Percentiles rank a stretch among this genome's conserved stretches.
phyloP scores from a whole-genome alignment of 2,329 filamentous ascomycete species.

The Ascosphaera apis region DNA sequence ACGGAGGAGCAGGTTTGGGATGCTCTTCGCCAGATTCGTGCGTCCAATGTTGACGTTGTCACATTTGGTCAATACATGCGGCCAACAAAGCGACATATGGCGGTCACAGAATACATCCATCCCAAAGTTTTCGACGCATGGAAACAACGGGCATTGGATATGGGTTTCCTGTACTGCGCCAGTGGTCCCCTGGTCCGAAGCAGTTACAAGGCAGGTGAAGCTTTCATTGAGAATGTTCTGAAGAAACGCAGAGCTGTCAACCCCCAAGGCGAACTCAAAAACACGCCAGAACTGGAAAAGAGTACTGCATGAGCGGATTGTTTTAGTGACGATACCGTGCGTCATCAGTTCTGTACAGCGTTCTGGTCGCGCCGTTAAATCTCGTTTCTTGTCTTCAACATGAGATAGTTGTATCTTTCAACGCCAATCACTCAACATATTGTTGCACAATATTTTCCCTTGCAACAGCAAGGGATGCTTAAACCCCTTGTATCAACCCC shows the following conservation, averaged over 20 bases:
- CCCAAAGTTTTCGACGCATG: conserved; percentile 81
- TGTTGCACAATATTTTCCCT: no score
- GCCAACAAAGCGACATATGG: conserved; percentile 91
- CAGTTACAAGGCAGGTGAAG: conserved; percentile 94
- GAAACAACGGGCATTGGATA: conserved; percentile 68
- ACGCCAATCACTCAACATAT: no score
- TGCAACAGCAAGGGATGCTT: no score
- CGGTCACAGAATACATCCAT: conserved; percentile 86
- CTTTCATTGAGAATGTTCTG: conserved; percentile 95
- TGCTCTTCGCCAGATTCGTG: conserved; percentile 56
- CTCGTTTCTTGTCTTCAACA: no score
- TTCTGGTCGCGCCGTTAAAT: no score
- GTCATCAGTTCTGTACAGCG: no score
- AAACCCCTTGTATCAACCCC: no score
- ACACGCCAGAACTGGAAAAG: no score
- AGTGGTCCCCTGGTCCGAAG: conserved; percentile 81
- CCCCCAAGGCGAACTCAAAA: no score
- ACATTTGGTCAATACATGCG: conserved; percentile 99
- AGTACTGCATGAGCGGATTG: no score
- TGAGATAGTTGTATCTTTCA: no score
- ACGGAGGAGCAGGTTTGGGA: conserved; percentile 67
- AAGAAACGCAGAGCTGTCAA: conserved; percentile 53
- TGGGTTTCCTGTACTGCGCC: conserved; percentile 94
- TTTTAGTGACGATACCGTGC: no score
- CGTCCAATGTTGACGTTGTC: conserved; percentile 69